phyloP scores from a whole-genome alignment of 805 yeast species.

The Kuraishia molischiana region DNA sequence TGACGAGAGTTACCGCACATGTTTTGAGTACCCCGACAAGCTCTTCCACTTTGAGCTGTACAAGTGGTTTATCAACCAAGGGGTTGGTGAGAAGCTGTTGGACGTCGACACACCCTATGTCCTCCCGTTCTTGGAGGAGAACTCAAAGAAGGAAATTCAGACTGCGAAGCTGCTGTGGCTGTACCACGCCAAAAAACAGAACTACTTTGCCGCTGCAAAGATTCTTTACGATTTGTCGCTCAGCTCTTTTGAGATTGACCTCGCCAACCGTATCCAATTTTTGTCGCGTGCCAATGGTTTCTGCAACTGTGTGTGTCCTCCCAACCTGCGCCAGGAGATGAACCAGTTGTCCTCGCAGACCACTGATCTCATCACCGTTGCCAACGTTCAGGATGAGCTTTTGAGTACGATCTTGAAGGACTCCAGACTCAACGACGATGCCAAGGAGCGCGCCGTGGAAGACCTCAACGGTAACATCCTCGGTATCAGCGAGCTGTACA shows the following conservation, averaged over 20 bases:
- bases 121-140: slow-evolving; percentile 65
- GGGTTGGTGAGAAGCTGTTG: slow-evolving; percentile 65
- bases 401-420: slow-evolving; percentile 40
- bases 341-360: slow-evolving; percentile 59
- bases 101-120: slow-evolving; percentile 78
- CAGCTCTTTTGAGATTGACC: slow-evolving; percentile 58
- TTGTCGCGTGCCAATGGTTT: slow-evolving; percentile 89
- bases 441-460: slow-evolving; percentile 38
- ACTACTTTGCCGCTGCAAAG: slow-evolving; percentile 76
- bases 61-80: slow-evolving; percentile 82
- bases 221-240: slow-evolving; percentile 65
- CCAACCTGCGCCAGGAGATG: slow-evolving; percentile 67
- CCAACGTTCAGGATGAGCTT: slow-evolving; percentile 72
- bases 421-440: slow-evolving; percentile 33
- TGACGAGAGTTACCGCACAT: slow-evolving; percentile 63
- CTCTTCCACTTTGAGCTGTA: slow-evolving; percentile 87
- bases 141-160: slow-evolving; percentile 50
- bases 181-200: slow-evolving; percentile 75
- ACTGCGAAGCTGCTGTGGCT: slow-evolving; percentile 83
- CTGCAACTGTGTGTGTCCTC: slow-evolving; percentile 77
- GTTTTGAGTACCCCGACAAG: slow-evolving; percentile 68
- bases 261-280: slow-evolving; percentile 75
- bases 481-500: slow-evolving; percentile 70
- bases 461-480: slow-evolving; percentile 56
- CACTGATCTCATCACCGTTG: slow-evolving; percentile 77